These are phyloP conservation scores for Cutaneotrichosporon cavernicola DNA, from an alignment of 1,284 basidiomycete genomes.

Conservation along the genomic window DNA sequence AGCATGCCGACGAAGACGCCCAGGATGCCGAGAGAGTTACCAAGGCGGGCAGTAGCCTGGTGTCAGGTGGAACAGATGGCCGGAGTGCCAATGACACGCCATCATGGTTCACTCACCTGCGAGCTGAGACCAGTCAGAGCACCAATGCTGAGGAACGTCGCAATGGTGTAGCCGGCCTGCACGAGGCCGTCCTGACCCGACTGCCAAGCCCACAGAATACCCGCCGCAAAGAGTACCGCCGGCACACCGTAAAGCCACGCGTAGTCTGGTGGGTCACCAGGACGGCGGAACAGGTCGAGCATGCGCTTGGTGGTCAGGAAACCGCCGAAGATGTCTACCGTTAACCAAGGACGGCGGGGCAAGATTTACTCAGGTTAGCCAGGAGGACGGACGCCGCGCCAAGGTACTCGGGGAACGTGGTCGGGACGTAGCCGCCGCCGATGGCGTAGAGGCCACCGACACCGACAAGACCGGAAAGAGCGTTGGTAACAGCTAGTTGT, in stretches of 20 bases:
- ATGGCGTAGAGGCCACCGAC: slow-evolving; percentile 81
- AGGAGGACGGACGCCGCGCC: slow-evolving; percentile 76
- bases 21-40: slow-evolving; percentile 76
- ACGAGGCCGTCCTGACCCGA: slow-evolving; percentile 80
- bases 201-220: slow-evolving; percentile 72
- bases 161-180: slow-evolving; percentile 77
- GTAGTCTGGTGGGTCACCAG: slow-evolving; percentile 79
- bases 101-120: slow-evolving; percentile 28
- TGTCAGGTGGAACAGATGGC: slow-evolving; percentile 6
- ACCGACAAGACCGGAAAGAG: slow-evolving; percentile 65
- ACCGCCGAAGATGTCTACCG: slow-evolving; percentile 68
- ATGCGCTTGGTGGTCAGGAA: slow-evolving; percentile 81
- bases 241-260: slow-evolving; percentile 75
- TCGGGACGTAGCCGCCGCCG: slow-evolving; percentile 79
- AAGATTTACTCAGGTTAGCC: slow-evolving; percentile 63
- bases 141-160: slow-evolving; percentile 78
- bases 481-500: slow-evolving; percentile 45
- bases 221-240: slow-evolving; percentile 73
- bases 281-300: slow-evolving; percentile 85
- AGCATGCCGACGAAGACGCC: slow-evolving; percentile 76
- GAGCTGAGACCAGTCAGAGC: slow-evolving; percentile 38
- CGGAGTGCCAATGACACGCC: too few relatives aligned
- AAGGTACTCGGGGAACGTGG: slow-evolving; percentile 71
- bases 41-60: slow-evolving; percentile 74
- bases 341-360: background rate